Evolutionary conservation across 805 yeast genomes (phyloP), one percentile per base, ranked within the genome.

Genomic region (Metschnikowia henanensis): DNA sequence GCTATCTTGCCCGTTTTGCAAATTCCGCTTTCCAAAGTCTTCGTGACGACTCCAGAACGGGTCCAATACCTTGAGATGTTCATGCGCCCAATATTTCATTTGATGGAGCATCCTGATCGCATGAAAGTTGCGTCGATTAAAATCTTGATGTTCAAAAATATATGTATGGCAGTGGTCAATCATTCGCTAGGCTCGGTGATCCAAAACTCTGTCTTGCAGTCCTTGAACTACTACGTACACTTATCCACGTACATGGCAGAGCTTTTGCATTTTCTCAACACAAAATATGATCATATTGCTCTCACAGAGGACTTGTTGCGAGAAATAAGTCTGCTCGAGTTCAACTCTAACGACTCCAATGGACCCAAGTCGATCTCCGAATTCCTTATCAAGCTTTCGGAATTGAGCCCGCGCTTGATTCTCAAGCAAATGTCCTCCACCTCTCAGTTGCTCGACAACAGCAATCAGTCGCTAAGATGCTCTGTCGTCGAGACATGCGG

Each of bases 401-500:
- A 87, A 47, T 58, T 83, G 20, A 73, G 81, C 44, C 97, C 97
- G 0, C 70, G 81, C 33, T 67, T 83, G 2, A 80, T 87, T 40
- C 69, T 87, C 56, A 80, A 82, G 50, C 96, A 88, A 57, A 80
- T 89, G 81, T 75, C 88, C 0, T 68, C 81, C 17, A 77, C 88
- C 4, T 79, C 88, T 0, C 81, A 80, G 47, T 71, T 88, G 20
- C 67, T 92, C 41, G 94, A 88, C 58, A 84, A 87, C 47, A 83
- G 83, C 49, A 84, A 95, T 2, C 82, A 81, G 48, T 81, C 95
- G 0, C 68, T 94, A 43, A 77, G 99, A 58, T 86, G 95, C 58
- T 90, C 97, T 0, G 90, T 90, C 22, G 91, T 94, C 17, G 97
- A 92, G 59, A 79, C 92, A 0, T 86, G 94, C 58, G 96, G 96